Evolutionary conservation across 495 filamentous ascomycete genomes (phyloP), one percentile per base, ranked within the genome.

Genomic region (Xylaria scruposa): DNA sequence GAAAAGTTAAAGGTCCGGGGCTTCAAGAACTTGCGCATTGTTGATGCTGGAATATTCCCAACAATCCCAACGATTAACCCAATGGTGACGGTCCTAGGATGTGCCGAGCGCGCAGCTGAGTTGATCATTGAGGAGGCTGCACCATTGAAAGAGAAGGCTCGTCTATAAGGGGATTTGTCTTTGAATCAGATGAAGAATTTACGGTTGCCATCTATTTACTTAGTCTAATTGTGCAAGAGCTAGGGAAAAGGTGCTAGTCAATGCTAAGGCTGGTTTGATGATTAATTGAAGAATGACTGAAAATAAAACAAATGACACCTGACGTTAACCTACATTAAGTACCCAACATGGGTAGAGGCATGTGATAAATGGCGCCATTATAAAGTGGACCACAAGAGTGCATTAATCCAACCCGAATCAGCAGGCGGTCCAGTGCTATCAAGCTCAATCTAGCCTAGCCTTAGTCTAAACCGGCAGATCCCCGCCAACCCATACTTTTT

Each of bases 61-160:
- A 84, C 80, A 8, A 81, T 91, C 67, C 84, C 85, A 66, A 84
- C 84, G 26, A 89, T 90, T 51, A 89, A 91, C 73, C 88, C 90
- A 0, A 89, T 90, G 83, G 85, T 90, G 81, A 87, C 88, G 4
- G 90, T 88, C 1, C 87, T 90, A 78, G 89, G 85, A 15, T 86
- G 91, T 77, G 90, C 87, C 3, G 90, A 92, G 79, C 83, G 85
- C 31, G 89, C 87, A 42, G 90, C 89, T 4, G 89, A 91, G 73
- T 78, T 91, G 62, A 89, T 91, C 74, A 88, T 85, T 68, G 80
- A 78, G 67, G 84, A 83, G 53, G 74, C 71, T 10, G 24, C 54
- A 19, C 24, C 63, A 33, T 36, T 74, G 19, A 38, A 70, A 53
- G 74, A 78, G 70, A 77, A 47, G 56, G 74, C 77, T 6, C 77